phyloP scores from a whole-genome alignment of 768 basidiomycete genomes.

The Pseudohyphozyma bogoriensis region DNA sequence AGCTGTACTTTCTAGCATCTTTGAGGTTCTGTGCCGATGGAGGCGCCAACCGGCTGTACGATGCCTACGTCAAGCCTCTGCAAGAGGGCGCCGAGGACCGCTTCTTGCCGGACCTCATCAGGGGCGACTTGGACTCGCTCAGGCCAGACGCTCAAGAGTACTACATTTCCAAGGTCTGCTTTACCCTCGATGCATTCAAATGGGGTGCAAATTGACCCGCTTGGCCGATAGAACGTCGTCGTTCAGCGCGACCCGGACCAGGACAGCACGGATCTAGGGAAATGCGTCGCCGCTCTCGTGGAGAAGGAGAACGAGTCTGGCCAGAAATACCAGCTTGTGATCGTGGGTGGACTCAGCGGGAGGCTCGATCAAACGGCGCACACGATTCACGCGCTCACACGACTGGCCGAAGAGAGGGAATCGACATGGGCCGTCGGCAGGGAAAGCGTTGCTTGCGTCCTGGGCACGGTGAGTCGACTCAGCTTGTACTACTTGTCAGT shows the following conservation, averaged over 20 bases:
- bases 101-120: slow-evolving; percentile 73
- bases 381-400: slow-evolving; percentile 72
- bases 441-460: slow-evolving; percentile 82
- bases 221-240: slow-evolving; percentile 50
- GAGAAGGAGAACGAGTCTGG: slow-evolving; percentile 48
- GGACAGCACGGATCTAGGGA: slow-evolving; percentile 90
- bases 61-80: slow-evolving; percentile 39
- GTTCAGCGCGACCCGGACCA: slow-evolving; percentile 61
- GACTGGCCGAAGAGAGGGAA: slow-evolving; percentile 53
- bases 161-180: slow-evolving; percentile 53
- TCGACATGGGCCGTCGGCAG: slow-evolving; percentile 72
- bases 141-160: slow-evolving; percentile 60
- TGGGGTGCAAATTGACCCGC: too few relatives aligned
- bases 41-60: slow-evolving; percentile 73
- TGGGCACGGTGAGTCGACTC: slow-evolving; percentile 57
- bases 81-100: slow-evolving; percentile 38
- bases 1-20: slow-evolving; percentile 43
- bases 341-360: slow-evolving; percentile 82
- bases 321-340: slow-evolving; percentile 50
- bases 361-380: slow-evolving; percentile 91
- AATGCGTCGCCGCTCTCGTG: slow-evolving; percentile 61
- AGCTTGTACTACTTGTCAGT: too few relatives aligned
- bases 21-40: slow-evolving; percentile 63
- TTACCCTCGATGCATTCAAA: too few relatives aligned
- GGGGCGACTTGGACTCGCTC: slow-evolving; percentile 87